Evolutionary conservation across 2,329 filamentous ascomycete species (phyloP), one percentile per base, ranked within the genome.

Genomic region (Nothopassalora personata): DNA sequence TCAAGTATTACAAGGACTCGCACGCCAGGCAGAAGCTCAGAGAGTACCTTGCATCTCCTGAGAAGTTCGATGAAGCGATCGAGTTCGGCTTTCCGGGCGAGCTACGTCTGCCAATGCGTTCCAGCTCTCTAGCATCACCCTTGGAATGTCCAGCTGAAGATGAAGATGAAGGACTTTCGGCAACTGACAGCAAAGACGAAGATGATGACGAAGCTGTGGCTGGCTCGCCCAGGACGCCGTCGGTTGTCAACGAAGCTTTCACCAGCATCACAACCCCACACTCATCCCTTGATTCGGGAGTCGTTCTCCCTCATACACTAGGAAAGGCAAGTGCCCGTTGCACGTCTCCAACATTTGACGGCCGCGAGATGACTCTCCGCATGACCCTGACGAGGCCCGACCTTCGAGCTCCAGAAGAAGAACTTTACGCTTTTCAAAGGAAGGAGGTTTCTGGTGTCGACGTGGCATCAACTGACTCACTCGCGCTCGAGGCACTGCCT

Each of bases 361-460:
- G 61, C 9, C 83, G 92, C 34, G 92, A 97, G 73, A 97, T 97
- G 92, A 97, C 94, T 2, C 77, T 97, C 52, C 89, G 92, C 52
- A 96, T 97, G 91, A 97, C 93, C 0, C 81, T 97, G 56, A 97
- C 94, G 3, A 82, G 92, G 50, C 90, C 91, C 0, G 93, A 97
- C 71, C 81, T 97, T 51, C 86, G 91, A 46, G 86, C 87, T 4
- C 81, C 86, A 62, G 88, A 93, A 62, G 84, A 87, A 10, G 81
- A 86, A 61, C 80, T 90, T 15, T 90, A 91, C 67, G 85, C 85
- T 46, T 76, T 76, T 28, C 56, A 66, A 34, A 54, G 63, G 15
- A 64, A 58, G 18, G 58, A 66, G 31, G 58, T 57, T 2, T 64
- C 61, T 18, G 64, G 59, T 11, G 64, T 64, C n/a, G 63, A 65